Evolutionary conservation across 306 rosid species (phyloP).

Genomic region (Quercus variabilis): DNA sequence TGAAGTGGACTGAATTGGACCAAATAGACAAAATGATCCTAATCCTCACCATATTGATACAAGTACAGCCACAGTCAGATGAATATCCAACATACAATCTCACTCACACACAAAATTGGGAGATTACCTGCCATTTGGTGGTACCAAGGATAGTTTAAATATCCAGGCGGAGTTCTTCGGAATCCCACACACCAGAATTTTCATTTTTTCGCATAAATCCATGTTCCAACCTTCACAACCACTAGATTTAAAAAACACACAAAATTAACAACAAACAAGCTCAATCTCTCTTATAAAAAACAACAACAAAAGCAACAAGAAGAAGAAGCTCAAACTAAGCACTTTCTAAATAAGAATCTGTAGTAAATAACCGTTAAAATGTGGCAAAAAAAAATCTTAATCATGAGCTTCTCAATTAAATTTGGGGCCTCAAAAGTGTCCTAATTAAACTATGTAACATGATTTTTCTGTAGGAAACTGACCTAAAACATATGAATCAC

Average conservation of each 20-base stretch:
- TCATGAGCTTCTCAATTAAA: no score
- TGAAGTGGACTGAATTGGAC: no score
- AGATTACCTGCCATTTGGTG: conserved; percentile 88
- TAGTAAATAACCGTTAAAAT: background rate
- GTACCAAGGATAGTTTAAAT: conserved; percentile 81
- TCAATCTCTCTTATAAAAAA: no score
- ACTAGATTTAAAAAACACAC: background rate
- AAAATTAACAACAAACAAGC: conserved; percentile 15
- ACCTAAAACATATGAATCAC: no score
- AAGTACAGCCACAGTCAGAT: background rate
- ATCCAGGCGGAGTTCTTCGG: conserved; percentile 67
- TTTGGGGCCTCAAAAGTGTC: no score
- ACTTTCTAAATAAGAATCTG: background rate
- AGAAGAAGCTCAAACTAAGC: background rate
- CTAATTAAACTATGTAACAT: no score
- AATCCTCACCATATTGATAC: background rate
- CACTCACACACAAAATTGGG: background rate
- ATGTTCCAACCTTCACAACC: conserved; percentile 73
- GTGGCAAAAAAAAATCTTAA: no score
- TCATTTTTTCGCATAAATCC: conserved; percentile 62
- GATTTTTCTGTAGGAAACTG: no score
- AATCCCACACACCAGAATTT: conserved; percentile 52
- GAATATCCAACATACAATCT: background rate
- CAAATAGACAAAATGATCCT: no score
- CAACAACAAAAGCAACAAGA: no score